Evolutionary conservation across 164 flowering plant genomes (phyloP).

Genomic region (Echeveria elegans): DNA sequence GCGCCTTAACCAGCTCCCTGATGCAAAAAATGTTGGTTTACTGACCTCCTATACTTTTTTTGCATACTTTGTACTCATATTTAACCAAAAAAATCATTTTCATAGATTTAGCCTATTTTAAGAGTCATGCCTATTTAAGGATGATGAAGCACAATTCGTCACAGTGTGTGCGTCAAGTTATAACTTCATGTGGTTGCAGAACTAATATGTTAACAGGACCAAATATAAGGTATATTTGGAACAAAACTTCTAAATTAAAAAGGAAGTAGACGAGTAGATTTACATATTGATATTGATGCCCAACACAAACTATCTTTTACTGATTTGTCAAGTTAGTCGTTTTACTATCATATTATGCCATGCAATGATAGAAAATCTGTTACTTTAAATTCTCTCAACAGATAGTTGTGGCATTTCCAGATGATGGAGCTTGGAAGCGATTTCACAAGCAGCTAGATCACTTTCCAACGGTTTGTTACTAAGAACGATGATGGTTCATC

Average conservation of each 20-base stretch:
- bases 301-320: no score
- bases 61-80: background rate
- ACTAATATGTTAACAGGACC: no score
- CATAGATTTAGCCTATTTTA: background rate
- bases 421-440: constrained; percentile 99
- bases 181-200: background rate
- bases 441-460: constrained; percentile 85
- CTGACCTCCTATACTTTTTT: background rate
- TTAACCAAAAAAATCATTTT: background rate
- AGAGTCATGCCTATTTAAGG: background rate
- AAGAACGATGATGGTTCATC: background rate
- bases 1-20: constrained; percentile 81
- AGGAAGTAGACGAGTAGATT: no score
- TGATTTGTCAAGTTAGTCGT: no score
- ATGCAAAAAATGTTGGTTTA: constrained; percentile 56
- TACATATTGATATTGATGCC: no score
- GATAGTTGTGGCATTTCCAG: constrained; percentile 90
- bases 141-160: background rate
- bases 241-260: no score
- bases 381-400: constrained; percentile 16
- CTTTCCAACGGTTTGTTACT: constrained; percentile 62
- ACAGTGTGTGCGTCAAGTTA: background rate
- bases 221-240: no score
- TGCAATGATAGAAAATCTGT: background rate
- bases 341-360: background rate